These are phyloP conservation scores for Quercus phellos DNA, from an alignment of 331 rosid genomes.

Conservation along the genomic window DNA sequence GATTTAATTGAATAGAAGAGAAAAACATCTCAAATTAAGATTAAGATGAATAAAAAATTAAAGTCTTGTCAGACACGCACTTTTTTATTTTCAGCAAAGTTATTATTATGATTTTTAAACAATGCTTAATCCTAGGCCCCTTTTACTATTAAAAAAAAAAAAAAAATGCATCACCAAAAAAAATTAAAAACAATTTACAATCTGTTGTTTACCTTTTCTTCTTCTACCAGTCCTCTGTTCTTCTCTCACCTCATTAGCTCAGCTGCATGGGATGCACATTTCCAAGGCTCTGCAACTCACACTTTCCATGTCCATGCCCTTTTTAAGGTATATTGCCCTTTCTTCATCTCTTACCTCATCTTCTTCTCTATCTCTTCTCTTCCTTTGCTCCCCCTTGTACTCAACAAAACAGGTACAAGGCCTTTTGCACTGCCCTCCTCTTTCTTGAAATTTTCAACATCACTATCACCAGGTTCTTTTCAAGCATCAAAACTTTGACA, in stretches of 20 bases:
- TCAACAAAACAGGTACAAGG: conserved; percentile 17
- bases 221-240: conserved; percentile 20
- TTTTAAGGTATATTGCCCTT: conserved; percentile 25
- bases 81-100: too few species aligned
- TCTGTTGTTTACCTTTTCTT: not conserved
- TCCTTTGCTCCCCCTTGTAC: conserved; percentile 19
- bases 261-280: conserved; percentile 32
- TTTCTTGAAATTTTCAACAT: conserved; percentile 19
- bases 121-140: too few species aligned
- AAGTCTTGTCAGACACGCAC: fast-evolving
- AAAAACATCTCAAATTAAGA: fast-evolving
- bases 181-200: not conserved
- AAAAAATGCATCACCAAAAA: not conserved
- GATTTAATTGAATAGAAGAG: fast-evolving
- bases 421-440: conserved; percentile 23
- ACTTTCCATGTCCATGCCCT: conserved; percentile 45
- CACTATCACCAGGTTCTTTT: conserved; percentile 16
- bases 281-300: conserved; percentile 44
- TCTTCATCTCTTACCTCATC: conserved; percentile 31
- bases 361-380: conserved; percentile 9
- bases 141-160: not conserved
- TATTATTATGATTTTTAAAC: too few species aligned
- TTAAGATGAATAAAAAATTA: too few species aligned
- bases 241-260: conserved; percentile 17
- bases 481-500: conserved; percentile 2